Conservation (phyloP, 2,329 filamentous ascomycete genomes). For the Fusarium succisae region DNA sequence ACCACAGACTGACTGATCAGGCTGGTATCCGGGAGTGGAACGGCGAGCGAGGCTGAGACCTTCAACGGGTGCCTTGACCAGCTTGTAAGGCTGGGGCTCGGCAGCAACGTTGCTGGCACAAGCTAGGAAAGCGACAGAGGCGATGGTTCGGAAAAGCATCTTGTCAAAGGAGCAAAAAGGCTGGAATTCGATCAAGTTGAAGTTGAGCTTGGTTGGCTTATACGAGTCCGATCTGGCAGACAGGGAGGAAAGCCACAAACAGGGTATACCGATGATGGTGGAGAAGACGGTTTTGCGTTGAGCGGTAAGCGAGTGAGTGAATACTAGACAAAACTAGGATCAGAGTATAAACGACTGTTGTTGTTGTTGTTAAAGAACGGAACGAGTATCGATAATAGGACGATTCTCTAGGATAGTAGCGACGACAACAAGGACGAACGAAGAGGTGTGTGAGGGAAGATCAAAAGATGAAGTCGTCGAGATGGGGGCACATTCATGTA, state of each 20-base stretch:
- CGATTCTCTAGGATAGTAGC: constrained; percentile 33
- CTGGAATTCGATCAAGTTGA: constrained; percentile 12
- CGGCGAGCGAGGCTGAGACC: constrained; percentile 56
- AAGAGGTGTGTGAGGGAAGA: constrained; percentile 20
- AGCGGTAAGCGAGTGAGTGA: constrained; percentile 11
- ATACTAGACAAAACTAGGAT: constrained; percentile 30
- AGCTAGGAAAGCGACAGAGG: constrained; percentile 49
- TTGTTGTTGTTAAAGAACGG: constrained; percentile 38
- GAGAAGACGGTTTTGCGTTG: constrained; percentile 25
- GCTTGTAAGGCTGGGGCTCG: constrained; percentile 49
- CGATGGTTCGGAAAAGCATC: constrained; percentile 50
- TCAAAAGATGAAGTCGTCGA: constrained; percentile 13
- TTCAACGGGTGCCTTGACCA: constrained; percentile 49
- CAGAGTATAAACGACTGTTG: constrained; percentile 8
- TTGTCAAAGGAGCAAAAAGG: constrained; percentile 28
- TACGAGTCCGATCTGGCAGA: constrained; percentile 21
- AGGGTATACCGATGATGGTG: constrained; percentile 31
- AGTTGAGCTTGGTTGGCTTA: constrained; percentile 11
- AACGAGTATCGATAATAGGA: constrained; percentile 39
- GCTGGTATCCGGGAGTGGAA: constrained; percentile 59
- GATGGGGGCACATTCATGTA: constrained; percentile 26
- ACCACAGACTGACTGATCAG: constrained; percentile 56
- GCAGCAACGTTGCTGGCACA: constrained; percentile 47
- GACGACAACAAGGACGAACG: constrained; percentile 23
- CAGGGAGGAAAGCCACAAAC: constrained; percentile 37